A percentile compares a stretch with the other conserved stretches of the same genome.
Conservation (phyloP, 2,329 filamentous ascomycete species). For the Pleoardoris graminearum region DNA sequence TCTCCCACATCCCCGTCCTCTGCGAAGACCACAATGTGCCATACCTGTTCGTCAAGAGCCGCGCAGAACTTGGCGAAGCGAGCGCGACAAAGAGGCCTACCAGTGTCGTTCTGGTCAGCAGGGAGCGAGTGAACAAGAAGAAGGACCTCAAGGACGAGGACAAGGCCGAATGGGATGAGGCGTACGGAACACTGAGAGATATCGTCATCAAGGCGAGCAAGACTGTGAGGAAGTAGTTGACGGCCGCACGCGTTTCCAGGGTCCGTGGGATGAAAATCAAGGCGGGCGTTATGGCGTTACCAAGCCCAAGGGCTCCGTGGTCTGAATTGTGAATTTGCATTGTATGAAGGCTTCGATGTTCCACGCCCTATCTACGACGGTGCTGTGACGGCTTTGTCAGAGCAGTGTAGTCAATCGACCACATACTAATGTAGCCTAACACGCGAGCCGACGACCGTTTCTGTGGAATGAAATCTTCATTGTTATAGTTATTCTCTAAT, state of each 20-base stretch:
- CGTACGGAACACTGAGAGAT: conserved; percentile 61
- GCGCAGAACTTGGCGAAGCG: conserved; percentile 90
- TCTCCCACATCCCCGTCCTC: conserved; percentile 94
- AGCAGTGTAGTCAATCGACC: not conserved
- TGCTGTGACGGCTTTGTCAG: not conserved
- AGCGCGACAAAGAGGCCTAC: conserved; percentile 95
- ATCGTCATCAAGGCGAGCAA: conserved; percentile 62
- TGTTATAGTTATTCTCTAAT: no score
- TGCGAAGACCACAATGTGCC: conserved; percentile 98
- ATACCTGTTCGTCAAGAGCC: conserved; percentile 91
- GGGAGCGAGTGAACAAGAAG: conserved; percentile 56
- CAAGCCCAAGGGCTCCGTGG: not conserved
- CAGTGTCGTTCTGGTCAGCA: conserved; percentile 84
- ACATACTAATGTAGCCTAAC: not conserved
- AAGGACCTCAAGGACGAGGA: conserved; percentile 54
- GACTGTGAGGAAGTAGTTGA: conserved; percentile 56
- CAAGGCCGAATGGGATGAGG: conserved; percentile 54
- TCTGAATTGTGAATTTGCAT: not conserved
- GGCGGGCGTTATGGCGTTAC: conserved; percentile 8
- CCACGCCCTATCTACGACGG: not conserved
- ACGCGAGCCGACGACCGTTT: not conserved
- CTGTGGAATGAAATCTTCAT: no score
- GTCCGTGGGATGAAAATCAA: not conserved
- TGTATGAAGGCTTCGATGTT: not conserved
- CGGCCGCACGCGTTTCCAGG: not conserved